Evolutionary conservation across 495 filamentous ascomycete genomes (phyloP).

Genomic region (Parmelia sp.): DNA sequence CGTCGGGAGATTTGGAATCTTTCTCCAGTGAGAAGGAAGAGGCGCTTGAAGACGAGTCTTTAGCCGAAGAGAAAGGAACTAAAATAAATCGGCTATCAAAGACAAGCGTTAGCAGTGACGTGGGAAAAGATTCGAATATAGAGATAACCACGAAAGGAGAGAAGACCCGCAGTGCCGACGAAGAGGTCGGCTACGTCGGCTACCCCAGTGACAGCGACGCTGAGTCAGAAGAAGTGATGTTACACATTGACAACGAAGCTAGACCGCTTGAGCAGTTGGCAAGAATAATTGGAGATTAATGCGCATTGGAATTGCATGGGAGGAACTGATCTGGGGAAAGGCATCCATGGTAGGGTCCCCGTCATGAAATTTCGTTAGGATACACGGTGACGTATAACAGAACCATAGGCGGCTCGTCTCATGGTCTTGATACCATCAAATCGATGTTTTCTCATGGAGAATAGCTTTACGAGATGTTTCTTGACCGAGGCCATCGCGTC

Average conservation of each 20-base stretch:
- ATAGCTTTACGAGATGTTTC: not conserved
- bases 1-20: not conserved
- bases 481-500: too few species aligned
- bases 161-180: not conserved
- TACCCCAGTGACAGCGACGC: not conserved
- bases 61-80: constrained; percentile 7
- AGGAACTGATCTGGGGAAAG: not conserved
- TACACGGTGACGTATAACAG: not conserved
- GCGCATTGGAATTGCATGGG: not conserved
- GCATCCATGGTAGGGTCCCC: not conserved
- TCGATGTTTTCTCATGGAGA: not conserved
- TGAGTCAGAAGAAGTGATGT: not conserved
- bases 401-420: not conserved
- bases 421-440: not conserved
- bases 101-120: not conserved
- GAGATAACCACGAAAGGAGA: not conserved
- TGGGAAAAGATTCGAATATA: not conserved
- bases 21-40: not conserved
- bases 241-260: not conserved
- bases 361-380: not conserved
- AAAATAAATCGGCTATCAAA: not conserved
- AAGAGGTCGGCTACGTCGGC: not conserved
- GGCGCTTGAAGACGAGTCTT: not conserved
- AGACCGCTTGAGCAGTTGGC: constrained; percentile 1
- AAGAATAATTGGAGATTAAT: not conserved